These are phyloP conservation scores for Brassica nigra DNA, from an alignment of 345 rosid species.

Conservation along the genomic window DNA sequence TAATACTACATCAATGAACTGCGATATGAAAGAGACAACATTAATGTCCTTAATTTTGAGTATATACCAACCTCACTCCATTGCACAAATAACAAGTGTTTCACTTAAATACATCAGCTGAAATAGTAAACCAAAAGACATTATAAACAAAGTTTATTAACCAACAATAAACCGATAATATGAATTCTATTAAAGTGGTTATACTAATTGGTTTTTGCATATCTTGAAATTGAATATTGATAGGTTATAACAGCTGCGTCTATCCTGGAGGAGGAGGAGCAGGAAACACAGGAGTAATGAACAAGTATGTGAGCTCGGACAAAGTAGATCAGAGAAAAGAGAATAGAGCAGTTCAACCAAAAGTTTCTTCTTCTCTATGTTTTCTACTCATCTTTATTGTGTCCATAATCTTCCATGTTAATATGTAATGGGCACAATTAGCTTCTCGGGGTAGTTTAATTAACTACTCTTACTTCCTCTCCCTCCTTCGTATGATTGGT, in stretches of 20 bases:
- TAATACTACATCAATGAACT: background rate
- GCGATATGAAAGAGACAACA: background rate
- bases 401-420: conserved; percentile 20
- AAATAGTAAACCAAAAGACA: too few species aligned
- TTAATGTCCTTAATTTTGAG: background rate
- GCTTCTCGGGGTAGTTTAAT: conserved; percentile 11
- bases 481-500: background rate
- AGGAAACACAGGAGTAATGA: conserved; percentile 35
- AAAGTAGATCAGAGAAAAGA: conserved; percentile 18
- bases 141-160: too few species aligned
- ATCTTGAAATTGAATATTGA: background rate
- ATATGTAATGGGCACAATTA: conserved; percentile 23
- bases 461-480: background rate
- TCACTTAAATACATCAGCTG: too few species aligned
- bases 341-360: conserved; percentile 28
- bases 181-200: background rate
- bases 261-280: conserved; percentile 55
- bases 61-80: background rate
- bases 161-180: too few species aligned
- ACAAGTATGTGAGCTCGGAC: conserved; percentile 40
- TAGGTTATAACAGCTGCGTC: conserved; percentile 63
- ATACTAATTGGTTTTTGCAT: background rate
- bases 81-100: background rate
- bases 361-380: conserved; percentile 11
- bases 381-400: conserved; percentile 18